phyloP scores from a whole-genome alignment of 2,329 filamentous ascomycete genomes.

The Pleomassaria siparia region DNA sequence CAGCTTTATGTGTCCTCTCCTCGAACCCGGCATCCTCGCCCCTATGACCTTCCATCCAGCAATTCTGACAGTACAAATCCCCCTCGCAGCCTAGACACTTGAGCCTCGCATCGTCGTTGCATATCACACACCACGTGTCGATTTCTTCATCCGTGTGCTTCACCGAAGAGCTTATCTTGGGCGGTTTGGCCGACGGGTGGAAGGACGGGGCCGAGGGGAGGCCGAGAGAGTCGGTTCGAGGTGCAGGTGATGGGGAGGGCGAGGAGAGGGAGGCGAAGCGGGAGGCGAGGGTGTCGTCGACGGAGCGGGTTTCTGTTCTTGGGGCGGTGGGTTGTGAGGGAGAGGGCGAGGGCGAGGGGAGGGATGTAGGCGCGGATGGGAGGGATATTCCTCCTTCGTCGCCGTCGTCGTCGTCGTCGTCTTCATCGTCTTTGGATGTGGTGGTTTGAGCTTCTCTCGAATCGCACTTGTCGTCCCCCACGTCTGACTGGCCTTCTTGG shows the following conservation, averaged over 20 bases:
- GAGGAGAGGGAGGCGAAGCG: slow-evolving; percentile 47
- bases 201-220: slow-evolving; percentile 52
- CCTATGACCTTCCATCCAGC: slow-evolving; percentile 80
- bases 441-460: not conserved
- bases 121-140: slow-evolving; percentile 79
- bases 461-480: slow-evolving; percentile 6
- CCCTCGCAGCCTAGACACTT: slow-evolving; percentile 70
- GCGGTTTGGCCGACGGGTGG: slow-evolving; percentile 41
- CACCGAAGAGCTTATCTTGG: slow-evolving; percentile 18
- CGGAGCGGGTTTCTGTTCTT: slow-evolving; percentile 27
- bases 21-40: slow-evolving; percentile 70
- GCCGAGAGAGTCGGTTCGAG: slow-evolving; percentile 28
- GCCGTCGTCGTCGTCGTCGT: slow-evolving; percentile 9
- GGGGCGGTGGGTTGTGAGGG: no score
- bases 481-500: slow-evolving; percentile 15
- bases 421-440: not conserved
- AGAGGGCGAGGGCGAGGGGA: slow-evolving; percentile 14
- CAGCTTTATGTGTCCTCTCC: slow-evolving; percentile 68
- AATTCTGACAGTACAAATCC: slow-evolving; percentile 73
- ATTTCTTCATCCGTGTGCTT: slow-evolving; percentile 66
- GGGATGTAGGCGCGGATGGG: slow-evolving; percentile 47
- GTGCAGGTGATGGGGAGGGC: slow-evolving; percentile 6
- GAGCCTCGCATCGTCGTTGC: slow-evolving; percentile 74
- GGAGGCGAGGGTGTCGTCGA: slow-evolving; percentile 50
- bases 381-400: slow-evolving; percentile 30